Percentiles rank a stretch among this genome's conserved stretches.
Evolutionary conservation across 75 land plant genomes (phyloP).

Genomic region (Chamaecyparis obtusa): DNA sequence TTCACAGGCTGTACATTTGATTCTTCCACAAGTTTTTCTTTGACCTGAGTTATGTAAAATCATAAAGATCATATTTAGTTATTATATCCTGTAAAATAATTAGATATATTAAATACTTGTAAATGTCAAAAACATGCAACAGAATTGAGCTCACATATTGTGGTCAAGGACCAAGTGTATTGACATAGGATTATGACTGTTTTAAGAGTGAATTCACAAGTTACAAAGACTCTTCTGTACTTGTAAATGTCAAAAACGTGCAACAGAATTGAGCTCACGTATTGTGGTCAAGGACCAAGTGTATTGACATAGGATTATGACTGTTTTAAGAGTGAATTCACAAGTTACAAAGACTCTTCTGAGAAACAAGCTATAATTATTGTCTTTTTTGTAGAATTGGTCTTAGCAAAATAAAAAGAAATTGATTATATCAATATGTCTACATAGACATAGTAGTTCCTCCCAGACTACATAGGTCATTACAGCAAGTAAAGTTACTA

Average conservation of each 20-base stretch:
- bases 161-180: conserved; percentile 1
- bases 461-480: background rate
- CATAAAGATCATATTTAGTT: background rate
- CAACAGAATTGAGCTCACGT: conserved; percentile 11
- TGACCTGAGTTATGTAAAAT: conserved; percentile 50
- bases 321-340: background rate
- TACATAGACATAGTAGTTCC: background rate
- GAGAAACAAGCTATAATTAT: background rate
- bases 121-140: background rate
- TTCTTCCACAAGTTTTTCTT: conserved; percentile 97
- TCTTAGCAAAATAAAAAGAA: background rate
- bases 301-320: background rate
- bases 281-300: conserved; percentile 2
- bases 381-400: background rate
- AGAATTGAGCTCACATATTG: conserved; percentile 9
- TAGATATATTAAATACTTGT: background rate
- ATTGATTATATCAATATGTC: background rate
- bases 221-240: background rate
- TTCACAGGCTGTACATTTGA: conserved; percentile 99
- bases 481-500: background rate
- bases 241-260: background rate
- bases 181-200: background rate
- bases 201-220: background rate
- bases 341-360: background rate
- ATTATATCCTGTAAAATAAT: background rate